Percentiles rank a stretch among this genome's conserved stretches.
Conservation (phyloP, 2,329 filamentous ascomycete genomes). For the Pseudopyrenochaeta lycopersici region DNA sequence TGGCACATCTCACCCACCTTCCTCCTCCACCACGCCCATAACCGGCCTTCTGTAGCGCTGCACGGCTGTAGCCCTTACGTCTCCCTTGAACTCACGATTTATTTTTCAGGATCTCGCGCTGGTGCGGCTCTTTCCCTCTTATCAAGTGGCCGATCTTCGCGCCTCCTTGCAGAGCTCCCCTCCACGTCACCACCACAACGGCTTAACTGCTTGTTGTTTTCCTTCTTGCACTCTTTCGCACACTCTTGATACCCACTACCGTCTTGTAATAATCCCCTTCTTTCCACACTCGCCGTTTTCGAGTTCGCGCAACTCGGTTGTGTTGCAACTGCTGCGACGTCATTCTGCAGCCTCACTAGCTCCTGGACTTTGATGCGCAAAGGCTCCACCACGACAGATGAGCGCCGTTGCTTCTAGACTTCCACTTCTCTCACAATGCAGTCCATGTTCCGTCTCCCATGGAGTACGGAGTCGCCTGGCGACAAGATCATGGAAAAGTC, state of each 20-base stretch:
- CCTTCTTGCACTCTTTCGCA: conserved; percentile 47
- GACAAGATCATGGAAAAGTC: conserved; percentile 56
- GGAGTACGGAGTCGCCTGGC: conserved; percentile 55
- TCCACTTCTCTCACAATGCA: conserved; percentile 55
- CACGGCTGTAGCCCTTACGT: conserved; percentile 31
- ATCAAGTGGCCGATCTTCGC: conserved; percentile 43
- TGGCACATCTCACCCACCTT: conserved; percentile 14
- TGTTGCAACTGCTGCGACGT: conserved; percentile 41
- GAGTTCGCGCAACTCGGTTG: conserved; percentile 23
- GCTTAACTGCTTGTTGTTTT: conserved; percentile 40
- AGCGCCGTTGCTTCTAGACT: conserved; percentile 47
- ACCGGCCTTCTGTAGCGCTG: conserved; percentile 36
- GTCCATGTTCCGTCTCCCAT: conserved; percentile 61
- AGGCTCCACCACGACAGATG: conserved; percentile 49
- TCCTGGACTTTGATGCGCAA: conserved; percentile 41
- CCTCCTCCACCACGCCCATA: conserved; percentile 24
- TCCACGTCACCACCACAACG: conserved; percentile 44
- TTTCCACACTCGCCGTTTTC: conserved; percentile 22
- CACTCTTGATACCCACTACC: conserved; percentile 39
- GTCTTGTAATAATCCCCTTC: conserved; percentile 39
- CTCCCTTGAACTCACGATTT: conserved; percentile 34
- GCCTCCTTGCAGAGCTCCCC: conserved; percentile 33
- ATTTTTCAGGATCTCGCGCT: conserved; percentile 27
- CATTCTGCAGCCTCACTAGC: conserved; percentile 37
- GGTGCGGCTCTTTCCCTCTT: conserved; percentile 26